Conservation (phyloP, 2,329 filamentous ascomycete species). For the Alternaria panax region DNA sequence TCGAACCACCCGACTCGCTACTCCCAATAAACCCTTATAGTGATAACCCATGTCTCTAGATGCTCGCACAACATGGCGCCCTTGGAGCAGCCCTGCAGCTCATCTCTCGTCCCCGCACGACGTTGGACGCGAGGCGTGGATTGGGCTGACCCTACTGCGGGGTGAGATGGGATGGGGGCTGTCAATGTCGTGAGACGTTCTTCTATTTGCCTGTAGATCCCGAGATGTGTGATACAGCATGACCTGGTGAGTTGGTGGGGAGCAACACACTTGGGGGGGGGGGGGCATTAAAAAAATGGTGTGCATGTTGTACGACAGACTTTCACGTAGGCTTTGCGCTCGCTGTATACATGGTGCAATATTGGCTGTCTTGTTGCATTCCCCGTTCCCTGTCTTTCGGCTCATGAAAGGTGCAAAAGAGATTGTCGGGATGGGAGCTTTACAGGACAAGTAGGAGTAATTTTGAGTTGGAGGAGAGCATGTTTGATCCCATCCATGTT, state of each 20-base stretch:
- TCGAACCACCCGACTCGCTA: conserved; percentile 1
- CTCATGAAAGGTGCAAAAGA: conserved; percentile 9
- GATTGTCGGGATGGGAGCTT: neutral
- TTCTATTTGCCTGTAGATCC: conserved; percentile 39
- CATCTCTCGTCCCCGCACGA: conserved; percentile 6
- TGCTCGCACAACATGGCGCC: conserved; percentile 11
- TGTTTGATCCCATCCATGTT: neutral
- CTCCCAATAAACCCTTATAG: conserved; percentile 1
- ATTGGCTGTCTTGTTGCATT: neutral
- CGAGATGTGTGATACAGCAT: conserved; percentile 41
- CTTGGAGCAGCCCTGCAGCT: conserved; percentile 15
- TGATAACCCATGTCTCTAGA: neutral
- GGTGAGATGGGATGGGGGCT: neutral
- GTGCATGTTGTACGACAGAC: conserved; percentile 2
- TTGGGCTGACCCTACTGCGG: conserved; percentile 8
- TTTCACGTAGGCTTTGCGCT: conserved; percentile 13
- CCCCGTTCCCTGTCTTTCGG: conserved; percentile 22
- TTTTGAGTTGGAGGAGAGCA: neutral
- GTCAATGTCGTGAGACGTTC: conserved; percentile 29
- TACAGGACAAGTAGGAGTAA: neutral
- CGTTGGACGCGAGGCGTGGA: neutral
- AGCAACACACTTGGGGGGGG: conserved; percentile 24
- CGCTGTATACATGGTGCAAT: neutral
- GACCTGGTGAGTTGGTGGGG: conserved; percentile 28
- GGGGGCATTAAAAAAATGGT: no score